Evolutionary conservation across 2,329 filamentous ascomycete species (phyloP), one percentile per base, ranked within the genome.

Genomic region (Teratosphaeriaceae sp.): DNA sequence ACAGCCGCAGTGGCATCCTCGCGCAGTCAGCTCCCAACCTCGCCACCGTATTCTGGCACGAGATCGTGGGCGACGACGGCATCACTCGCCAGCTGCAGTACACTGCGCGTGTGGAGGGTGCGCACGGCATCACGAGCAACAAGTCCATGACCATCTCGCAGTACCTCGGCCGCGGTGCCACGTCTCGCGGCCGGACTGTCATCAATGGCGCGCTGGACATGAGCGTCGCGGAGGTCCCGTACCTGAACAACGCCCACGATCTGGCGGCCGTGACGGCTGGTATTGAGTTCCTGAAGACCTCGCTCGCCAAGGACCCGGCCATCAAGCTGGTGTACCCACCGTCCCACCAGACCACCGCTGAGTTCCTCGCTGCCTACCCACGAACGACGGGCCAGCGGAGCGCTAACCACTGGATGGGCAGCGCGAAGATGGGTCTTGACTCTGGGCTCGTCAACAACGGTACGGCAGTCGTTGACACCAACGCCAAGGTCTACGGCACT

Each of bases 1-100:
- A 64, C 44, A 60, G 65, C 44, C 72, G 77, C 43, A 72, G 70
- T 21, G 80, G 80, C 20, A 78, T 82, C 33, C 69, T 84, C 12
- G 71, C 80, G 1, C 78, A 82, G 58, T 78, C 79, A 20, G 78
- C 79, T 1, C 79, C 80, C 19, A 80, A 83, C 60, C 80, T 84
- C 43, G 78, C 78, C 0, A 74, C 79, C 19, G 69, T 80, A 62
- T 76, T 73, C 59, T 81, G 73, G 71, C 78, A 82, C 48, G 72
- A 79, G 47, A 73, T 82, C 55, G 60, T 61, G 44, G 69, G 68
- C 19, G 56, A 63, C 6, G 80, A 85, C 51, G 78, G 78, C 20
- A 74, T 80, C 43, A 72, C 74, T 7, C 73, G 80, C 36, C 76
- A 82, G 53, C 66, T 84, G 15, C 80, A 84, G 57, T 84, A 77